Base-by-base conservation (phyloP, 768 basidiomycete species). In the Xerocomus potaroensis region DNA sequence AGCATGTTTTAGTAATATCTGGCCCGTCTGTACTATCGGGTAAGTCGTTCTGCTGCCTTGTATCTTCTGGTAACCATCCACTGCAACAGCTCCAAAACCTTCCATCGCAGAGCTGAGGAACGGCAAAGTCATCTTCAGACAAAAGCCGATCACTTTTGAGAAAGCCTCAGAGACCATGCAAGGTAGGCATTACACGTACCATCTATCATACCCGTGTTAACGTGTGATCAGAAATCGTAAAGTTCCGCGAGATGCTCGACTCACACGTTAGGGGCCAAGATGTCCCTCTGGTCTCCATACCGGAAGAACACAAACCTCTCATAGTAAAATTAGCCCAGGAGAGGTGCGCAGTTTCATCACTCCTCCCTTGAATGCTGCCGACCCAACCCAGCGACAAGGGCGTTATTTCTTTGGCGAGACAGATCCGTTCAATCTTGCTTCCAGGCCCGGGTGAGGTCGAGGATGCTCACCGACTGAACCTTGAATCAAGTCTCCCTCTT, bases 251-350 rank as follows among this genome's bases (percentile, higher is more conserved):
- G 49, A 80, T 85, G 79, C 67, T 91, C 0, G 78, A 85, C 52
- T 68, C 72, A 34, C 74, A 75, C 44, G 68, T 80, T 19, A 65
- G 71, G 37, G 67, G 64, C 12, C 64, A 74, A 41, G 72, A 75
- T 15, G 64, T 72, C 1, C 74, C 82, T n/a, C 65, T 93, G 23
- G 61, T 60, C 8, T 61, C 58, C 6, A 76, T 92, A 41, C 84
- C 91, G 1, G 77, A 83, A 4, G 79, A 85, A 50, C 75, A 91
- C 61, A 74, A 69, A 52, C 79, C 88, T 1, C 68, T 94, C 21
- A 78, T 95, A 55, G 91, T 82, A 5, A 91, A 92, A 64, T 66
- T 92, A 32, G 80, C 80, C 1, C 87, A 91, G 53, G 92, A 95
- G 69, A 92, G 91, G 92, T 91, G 72, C 45, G 39, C 24, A 43